A percentile compares a stretch with the other conserved stretches of the same genome.
phyloP scores from a whole-genome alignment of 768 basidiomycete genomes.

The Lenzites betulinus region DNA sequence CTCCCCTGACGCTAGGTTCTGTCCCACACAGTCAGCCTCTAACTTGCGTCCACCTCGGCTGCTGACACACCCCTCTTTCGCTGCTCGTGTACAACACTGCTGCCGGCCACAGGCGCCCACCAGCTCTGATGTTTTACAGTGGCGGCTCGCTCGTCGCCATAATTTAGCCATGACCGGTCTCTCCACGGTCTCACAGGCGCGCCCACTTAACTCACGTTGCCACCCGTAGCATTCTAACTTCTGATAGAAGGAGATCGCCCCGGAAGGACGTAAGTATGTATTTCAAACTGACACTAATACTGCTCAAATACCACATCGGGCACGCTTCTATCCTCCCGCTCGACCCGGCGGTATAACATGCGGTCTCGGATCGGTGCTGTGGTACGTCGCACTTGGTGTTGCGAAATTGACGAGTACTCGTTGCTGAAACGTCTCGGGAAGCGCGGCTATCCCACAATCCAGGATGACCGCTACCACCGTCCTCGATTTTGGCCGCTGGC shows the following conservation, averaged over 20 bases:
- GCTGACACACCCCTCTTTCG: neutral
- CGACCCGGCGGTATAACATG: neutral
- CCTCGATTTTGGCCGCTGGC: neutral
- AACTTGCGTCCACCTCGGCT: conserved; percentile 1
- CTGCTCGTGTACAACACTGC: neutral
- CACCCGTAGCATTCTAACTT: neutral
- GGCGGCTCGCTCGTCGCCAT: conserved; percentile 10
- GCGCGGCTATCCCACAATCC: neutral
- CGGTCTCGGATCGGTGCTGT: neutral
- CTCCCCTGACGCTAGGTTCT: neutral
- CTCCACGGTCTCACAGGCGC: neutral
- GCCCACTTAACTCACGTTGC: neutral
- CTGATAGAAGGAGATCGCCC: conserved; percentile 6
- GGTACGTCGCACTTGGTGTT: neutral
- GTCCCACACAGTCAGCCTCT: neutral
- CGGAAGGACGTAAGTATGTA: neutral
- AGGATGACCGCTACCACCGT: neutral
- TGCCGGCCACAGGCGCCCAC: neutral
- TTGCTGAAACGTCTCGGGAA: neutral
- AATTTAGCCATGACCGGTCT: neutral
- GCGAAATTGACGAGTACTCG: neutral
- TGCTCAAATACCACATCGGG: neutral
- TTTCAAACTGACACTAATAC: neutral
- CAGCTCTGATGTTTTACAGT: neutral
- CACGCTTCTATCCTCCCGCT: neutral